Evolutionary conservation across 305 asterid genomes (phyloP).

Genomic region (Ilex paraguariensis): DNA sequence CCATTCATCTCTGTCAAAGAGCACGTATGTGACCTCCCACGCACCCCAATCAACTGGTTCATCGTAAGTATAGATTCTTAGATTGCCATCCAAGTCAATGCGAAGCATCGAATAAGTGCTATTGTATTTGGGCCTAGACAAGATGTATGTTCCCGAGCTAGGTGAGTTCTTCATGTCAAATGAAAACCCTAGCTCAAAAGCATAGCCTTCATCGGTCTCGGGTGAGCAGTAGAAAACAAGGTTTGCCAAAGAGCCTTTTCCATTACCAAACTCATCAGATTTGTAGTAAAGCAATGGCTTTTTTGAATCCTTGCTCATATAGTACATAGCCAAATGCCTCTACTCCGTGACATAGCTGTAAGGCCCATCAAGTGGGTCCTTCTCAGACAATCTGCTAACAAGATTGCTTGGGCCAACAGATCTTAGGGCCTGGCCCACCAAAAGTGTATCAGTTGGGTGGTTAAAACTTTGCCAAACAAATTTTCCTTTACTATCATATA

Average conservation of each 20-base stretch:
- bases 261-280: constrained; percentile 26
- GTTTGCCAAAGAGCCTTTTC: constrained; percentile 11
- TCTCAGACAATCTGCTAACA: not conserved
- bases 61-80: constrained; percentile 24
- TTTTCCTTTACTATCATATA: constrained; percentile 14
- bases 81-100: constrained; percentile 33
- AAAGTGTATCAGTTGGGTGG: constrained; percentile 18
- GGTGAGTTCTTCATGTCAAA: constrained; percentile 23
- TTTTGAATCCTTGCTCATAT: not conserved
- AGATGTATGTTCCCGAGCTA: constrained; percentile 13
- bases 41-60: constrained; percentile 24
- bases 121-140: constrained; percentile 31
- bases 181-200: constrained; percentile 29
- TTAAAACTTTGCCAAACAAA: constrained; percentile 30
- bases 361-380: not conserved
- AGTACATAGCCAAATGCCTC: not conserved
- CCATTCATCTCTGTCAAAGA: constrained; percentile 14
- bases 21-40: constrained; percentile 19
- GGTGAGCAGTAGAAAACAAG: constrained; percentile 23
- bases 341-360: not conserved
- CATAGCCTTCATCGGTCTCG: constrained; percentile 12
- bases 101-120: constrained; percentile 23
- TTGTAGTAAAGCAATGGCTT: constrained; percentile 20
- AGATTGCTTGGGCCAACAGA: not conserved
- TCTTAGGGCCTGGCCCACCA: constrained; percentile 20